These are phyloP conservation scores for Aspergillus amoenus DNA, from an alignment of 2,329 filamentous ascomycete genomes.

Conservation along the genomic window DNA sequence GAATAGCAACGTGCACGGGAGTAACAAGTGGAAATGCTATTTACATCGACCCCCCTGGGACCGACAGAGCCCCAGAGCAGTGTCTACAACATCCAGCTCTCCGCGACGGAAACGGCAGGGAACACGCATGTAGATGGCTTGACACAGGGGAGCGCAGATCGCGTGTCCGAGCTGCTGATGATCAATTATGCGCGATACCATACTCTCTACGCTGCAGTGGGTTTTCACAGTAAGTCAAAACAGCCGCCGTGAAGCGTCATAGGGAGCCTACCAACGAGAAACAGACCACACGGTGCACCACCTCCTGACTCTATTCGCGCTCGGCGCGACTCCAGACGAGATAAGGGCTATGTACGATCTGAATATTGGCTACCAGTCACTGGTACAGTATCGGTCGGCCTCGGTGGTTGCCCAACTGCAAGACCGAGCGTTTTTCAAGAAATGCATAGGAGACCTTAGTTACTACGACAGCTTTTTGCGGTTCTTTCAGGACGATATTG, in stretches of 20 bases:
- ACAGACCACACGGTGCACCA: conserved; percentile 26
- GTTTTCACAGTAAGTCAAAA: neutral
- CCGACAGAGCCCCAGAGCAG: neutral
- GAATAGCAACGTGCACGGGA: no score
- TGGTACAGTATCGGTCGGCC: neutral
- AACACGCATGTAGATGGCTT: neutral
- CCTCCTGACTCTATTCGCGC: conserved; percentile 18
- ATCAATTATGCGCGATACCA: conserved; percentile 1
- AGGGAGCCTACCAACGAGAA: neutral
- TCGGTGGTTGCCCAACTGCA: neutral
- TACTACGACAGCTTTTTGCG: conserved; percentile 13
- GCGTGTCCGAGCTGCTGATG: conserved; percentile 1
- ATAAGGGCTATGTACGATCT: conserved; percentile 17
- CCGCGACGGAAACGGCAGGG: neutral
- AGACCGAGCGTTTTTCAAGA: conserved; percentile 12
- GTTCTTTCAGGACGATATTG: conserved; percentile 22
- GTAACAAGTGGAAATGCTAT: neutral
- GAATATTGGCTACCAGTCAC: conserved; percentile 18
- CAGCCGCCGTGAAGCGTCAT: neutral
- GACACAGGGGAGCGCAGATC: neutral
- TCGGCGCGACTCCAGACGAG: conserved; percentile 20
- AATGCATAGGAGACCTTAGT: conserved; percentile 12
- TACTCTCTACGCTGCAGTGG: neutral
- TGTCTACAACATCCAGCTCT: neutral
- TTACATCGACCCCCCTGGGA: neutral